A percentile compares a stretch with the other conserved stretches of the same genome.
Conservation (phyloP, 129 eudicot species). For the Lonicera japonica region DNA sequence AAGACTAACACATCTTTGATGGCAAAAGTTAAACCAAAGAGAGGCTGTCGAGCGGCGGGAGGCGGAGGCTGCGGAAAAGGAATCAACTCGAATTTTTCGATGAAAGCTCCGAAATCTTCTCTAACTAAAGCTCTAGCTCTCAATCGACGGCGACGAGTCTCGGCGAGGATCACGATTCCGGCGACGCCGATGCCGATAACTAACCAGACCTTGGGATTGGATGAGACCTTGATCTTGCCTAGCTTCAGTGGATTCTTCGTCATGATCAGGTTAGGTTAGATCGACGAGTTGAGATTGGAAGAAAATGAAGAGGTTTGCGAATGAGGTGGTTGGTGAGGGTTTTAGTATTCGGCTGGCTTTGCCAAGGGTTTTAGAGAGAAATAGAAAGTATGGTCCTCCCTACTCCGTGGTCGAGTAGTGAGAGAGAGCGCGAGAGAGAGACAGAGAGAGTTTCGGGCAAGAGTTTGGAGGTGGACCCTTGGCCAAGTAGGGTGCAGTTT, state of each 20-base stretch:
- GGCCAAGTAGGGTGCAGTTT: not conserved
- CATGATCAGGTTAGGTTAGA: constrained; percentile 6
- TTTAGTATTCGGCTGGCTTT: constrained; percentile 3
- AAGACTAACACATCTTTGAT: constrained; percentile 68
- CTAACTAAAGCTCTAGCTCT: constrained; percentile 26
- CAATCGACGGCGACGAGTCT: constrained; percentile 52
- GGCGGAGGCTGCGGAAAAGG: constrained; percentile 93
- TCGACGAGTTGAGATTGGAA: not conserved
- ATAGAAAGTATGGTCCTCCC: not conserved
- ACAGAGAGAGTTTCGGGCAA: not conserved
- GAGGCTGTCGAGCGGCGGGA: constrained; percentile 69
- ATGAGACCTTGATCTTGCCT: constrained; percentile 31
- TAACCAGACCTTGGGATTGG: constrained; percentile 70
- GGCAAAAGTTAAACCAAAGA: constrained; percentile 60
- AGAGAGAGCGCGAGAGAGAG: no score
- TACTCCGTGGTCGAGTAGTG: no score
- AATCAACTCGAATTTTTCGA: constrained; percentile 56
- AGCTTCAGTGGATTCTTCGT: constrained; percentile 11
- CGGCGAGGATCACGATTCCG: constrained; percentile 70
- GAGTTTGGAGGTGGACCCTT: no score
- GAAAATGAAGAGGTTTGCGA: constrained; percentile 6
- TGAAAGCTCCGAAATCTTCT: constrained; percentile 83
- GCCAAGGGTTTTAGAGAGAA: constrained; percentile 22
- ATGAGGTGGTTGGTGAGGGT: constrained; percentile 1
- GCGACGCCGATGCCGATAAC: constrained; percentile 81